Evolutionary conservation across 179 eudicot species (phyloP).

Genomic region (Silene coronaria): DNA sequence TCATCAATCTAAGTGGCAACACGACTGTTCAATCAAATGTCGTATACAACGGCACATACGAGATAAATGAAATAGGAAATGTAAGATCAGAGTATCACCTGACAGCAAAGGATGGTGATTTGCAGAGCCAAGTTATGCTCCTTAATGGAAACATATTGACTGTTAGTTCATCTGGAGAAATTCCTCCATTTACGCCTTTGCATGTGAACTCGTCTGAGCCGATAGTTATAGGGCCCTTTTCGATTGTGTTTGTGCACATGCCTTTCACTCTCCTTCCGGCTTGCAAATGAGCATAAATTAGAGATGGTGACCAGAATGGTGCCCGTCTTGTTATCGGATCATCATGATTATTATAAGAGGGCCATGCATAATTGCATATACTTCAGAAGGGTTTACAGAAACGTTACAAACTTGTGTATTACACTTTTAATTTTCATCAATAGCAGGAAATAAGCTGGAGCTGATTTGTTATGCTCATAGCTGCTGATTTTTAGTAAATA

Average conservation of each 20-base stretch:
- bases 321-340: background rate
- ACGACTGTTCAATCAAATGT: conserved; percentile 44
- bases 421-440: background rate
- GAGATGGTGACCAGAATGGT: conserved; percentile 23
- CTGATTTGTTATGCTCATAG: background rate
- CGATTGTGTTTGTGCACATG: conserved; percentile 70
- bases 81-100: conserved; percentile 77
- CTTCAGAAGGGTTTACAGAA: background rate
- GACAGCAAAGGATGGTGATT: conserved; percentile 65
- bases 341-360: conserved; percentile 3
- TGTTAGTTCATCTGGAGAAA: conserved; percentile 44
- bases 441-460: background rate
- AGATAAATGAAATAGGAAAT: conserved; percentile 13
- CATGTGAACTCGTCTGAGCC: conserved; percentile 52
- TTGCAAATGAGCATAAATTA: conserved; percentile 41
- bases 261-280: conserved; percentile 56
- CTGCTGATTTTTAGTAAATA: too few species aligned
- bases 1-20: conserved; percentile 63
- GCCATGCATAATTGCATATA: conserved; percentile 1
- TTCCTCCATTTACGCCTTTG: conserved; percentile 55
- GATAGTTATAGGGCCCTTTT: conserved; percentile 52
- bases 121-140: conserved; percentile 68
- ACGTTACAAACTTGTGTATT: background rate
- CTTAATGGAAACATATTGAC: conserved; percentile 58
- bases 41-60: conserved; percentile 29